A percentile compares a stretch with the other conserved stretches of the same genome.
These are phyloP conservation scores for Teunomyces barrocoloradensis DNA, from an alignment of 805 yeast species.

Conservation along the genomic window DNA sequence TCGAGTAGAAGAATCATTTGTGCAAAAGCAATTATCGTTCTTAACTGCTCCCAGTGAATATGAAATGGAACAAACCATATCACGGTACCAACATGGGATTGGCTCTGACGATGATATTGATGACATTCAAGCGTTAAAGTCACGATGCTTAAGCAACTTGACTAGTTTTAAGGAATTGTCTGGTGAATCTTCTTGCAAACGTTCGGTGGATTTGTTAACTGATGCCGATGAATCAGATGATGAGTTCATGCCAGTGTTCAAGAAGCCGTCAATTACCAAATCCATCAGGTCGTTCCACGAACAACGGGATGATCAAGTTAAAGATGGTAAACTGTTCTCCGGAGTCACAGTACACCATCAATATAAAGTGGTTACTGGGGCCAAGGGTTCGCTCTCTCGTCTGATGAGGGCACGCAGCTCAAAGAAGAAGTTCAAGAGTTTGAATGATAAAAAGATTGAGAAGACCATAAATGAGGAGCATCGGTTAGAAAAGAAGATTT, in stretches of 20 bases:
- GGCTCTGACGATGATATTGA: conserved; percentile 37
- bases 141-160: conserved; percentile 34
- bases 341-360: conserved; percentile 54
- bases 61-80: conserved; percentile 26
- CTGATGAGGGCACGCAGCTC: conserved; percentile 36
- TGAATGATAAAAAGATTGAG: conserved; percentile 26
- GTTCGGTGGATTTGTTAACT: conserved; percentile 15
- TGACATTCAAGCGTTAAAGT: conserved; percentile 47
- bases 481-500: conserved; percentile 11
- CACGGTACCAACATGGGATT: conserved; percentile 37
- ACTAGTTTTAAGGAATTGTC: conserved; percentile 20
- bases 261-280: conserved; percentile 45
- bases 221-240: conserved; percentile 30
- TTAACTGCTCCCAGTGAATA: conserved; percentile 36
- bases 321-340: conserved; percentile 35
- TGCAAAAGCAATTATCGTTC: conserved; percentile 55
- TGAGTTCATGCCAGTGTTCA: conserved; percentile 38
- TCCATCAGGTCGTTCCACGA: conserved; percentile 43
- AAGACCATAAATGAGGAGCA: conserved; percentile 15
- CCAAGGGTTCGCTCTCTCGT: conserved; percentile 57
- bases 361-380: conserved; percentile 54
- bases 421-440: conserved; percentile 23
- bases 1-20: conserved; percentile 52
- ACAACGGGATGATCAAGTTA: conserved; percentile 38
- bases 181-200: conserved; percentile 11